phyloP scores from a whole-genome alignment of 108 stramenopile genomes.

The Cyclotella baltica region DNA sequence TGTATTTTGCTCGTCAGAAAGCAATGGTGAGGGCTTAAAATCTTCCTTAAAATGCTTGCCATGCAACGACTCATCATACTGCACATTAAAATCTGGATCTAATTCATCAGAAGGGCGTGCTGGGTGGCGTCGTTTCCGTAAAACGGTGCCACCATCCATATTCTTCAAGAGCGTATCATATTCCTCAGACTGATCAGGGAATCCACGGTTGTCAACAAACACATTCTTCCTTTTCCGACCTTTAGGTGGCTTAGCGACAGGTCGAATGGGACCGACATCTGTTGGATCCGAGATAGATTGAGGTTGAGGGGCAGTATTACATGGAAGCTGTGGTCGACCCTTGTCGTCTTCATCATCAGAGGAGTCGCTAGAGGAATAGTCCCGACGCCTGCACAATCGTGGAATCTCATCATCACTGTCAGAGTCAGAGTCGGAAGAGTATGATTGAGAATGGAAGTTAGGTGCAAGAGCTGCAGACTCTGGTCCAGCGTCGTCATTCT shows the following conservation, averaged over 20 bases:
- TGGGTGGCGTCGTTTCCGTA: not conserved
- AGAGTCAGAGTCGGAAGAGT: too few species aligned
- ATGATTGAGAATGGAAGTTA: too few species aligned
- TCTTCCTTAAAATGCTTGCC: not conserved
- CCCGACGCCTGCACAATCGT: too few species aligned
- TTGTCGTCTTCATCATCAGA: too few species aligned
- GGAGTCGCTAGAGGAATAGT: too few species aligned
- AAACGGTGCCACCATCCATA: not conserved
- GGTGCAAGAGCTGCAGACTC: too few species aligned
- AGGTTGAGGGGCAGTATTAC: not conserved
- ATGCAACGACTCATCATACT: not conserved
- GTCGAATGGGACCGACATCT: not conserved
- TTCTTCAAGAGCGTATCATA: not conserved
- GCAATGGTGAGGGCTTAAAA: too few species aligned
- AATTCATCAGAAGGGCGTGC: too few species aligned
- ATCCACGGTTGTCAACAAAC: constrained; percentile 8
- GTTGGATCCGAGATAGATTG: not conserved
- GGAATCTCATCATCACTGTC: too few species aligned
- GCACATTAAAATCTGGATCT: constrained; percentile 2
- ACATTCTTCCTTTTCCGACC: not conserved
- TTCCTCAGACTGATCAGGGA: too few species aligned
- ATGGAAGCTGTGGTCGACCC: too few species aligned
- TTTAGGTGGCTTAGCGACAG: not conserved
- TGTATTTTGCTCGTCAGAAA: not conserved
- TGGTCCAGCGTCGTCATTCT: too few species aligned